Evolutionary conservation across 225 moss, liverwort and hornwort species (phyloP), one percentile per base, ranked within the genome.

Genomic region (Physcomitrium patens): DNA sequence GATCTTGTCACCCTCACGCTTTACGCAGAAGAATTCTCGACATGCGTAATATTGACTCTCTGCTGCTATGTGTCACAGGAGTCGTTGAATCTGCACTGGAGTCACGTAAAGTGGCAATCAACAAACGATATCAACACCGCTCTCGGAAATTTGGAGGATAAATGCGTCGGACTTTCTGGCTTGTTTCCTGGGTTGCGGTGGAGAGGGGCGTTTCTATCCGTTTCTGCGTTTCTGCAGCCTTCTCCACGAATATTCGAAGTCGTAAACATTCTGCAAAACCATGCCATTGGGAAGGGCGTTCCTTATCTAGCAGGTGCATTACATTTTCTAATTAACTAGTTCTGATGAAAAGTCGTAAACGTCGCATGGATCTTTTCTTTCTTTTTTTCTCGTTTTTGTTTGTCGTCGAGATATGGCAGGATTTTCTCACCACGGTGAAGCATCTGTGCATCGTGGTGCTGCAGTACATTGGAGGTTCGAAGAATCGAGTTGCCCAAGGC

Each of bases 401-500:
- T 49, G 4, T 49, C 12, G 15, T 49, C 7, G 31, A 37, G 31
- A 37, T 37, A 7, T 4, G 4, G 4, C 31, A 37, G 70, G 24
- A 20, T n/a, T 31, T 12, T 28, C 49, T 23, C 11, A 58, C 45
- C 44, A 13, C 9, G 22, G 10, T 24, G 27, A 16, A 46, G 58
- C 23, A 1, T 70, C 2, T 60, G n/a, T 11, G 18, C 49, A 49
- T 12, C 4, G 23, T 75, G 63, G 56, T 52, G 24, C 50, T 50
- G 73, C 74, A 93, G 93, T 93, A 0, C 93, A 91, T 28, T 93
- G 91, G 93, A 82, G 91, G 56, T 93, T 89, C 50, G 86, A 93
- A 68, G 89, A 91, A 70, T 89, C 91, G 1, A 60, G 56, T 0
- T 93, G 93, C 54, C 72, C 74, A 18, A 52, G 55, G 13, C 86